phyloP scores from a whole-genome alignment of 805 yeast genomes.

The Hanseniaspora guilliermondii region DNA sequence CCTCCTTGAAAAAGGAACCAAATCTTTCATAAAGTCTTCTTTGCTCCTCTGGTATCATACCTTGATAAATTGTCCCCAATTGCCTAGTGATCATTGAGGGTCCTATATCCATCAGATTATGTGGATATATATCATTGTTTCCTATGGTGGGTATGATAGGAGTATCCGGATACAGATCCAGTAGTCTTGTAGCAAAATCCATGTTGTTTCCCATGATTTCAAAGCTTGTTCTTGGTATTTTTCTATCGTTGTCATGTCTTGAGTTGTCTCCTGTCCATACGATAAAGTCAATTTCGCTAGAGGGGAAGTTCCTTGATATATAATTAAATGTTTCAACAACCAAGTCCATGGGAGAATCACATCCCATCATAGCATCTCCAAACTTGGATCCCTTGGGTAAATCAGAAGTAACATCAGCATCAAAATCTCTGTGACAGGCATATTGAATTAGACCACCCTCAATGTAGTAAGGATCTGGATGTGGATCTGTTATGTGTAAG shows the following conservation, averaged over 20 bases:
- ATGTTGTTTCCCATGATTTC: constrained; percentile 62
- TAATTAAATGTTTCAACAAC: constrained; percentile 54
- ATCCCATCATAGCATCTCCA: constrained; percentile 66
- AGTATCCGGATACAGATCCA: constrained; percentile 23
- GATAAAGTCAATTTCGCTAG: constrained; percentile 65
- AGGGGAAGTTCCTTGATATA: constrained; percentile 44
- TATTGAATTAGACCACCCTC: constrained; percentile 38
- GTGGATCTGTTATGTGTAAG: constrained; percentile 76
- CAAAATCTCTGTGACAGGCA: constrained; percentile 34
- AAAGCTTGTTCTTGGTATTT: constrained; percentile 57
- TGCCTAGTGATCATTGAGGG: constrained; percentile 82
- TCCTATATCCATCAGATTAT: constrained; percentile 71
- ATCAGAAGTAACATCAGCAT: constrained; percentile 3
- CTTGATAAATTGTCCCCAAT: constrained; percentile 58
- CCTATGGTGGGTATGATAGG: constrained; percentile 61
- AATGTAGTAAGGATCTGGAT: constrained; percentile 61
- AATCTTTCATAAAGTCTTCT: constrained; percentile 62
- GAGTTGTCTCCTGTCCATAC: constrained; percentile 88
- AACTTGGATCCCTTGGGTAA: constrained; percentile 41
- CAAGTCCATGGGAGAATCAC: constrained; percentile 59
- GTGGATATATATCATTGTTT: constrained; percentile 82
- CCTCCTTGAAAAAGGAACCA: constrained; percentile 61
- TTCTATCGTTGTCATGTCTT: constrained; percentile 71
- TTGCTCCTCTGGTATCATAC: constrained; percentile 65
- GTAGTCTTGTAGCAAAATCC: constrained; percentile 24